Evolutionary conservation across 108 stramenopile species (phyloP).

Genomic region (Thalassiosira profunda): DNA sequence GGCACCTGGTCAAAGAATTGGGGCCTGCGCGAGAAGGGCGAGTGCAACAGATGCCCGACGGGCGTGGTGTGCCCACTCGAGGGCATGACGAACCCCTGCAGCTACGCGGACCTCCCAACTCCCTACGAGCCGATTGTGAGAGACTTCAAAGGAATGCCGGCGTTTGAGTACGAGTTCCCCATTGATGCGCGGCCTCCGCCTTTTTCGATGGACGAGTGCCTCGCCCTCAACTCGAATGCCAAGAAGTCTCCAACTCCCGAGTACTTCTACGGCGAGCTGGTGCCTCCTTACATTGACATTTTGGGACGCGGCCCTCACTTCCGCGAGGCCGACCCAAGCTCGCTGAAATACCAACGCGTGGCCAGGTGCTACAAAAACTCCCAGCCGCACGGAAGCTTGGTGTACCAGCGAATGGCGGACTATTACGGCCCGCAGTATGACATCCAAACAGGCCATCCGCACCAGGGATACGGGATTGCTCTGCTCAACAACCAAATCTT

Average conservation of each 20-base stretch:
- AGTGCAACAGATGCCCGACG: slow-evolving; percentile 80
- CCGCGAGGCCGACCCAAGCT: slow-evolving; percentile 55
- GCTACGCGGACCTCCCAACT: slow-evolving; percentile 68
- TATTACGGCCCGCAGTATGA: slow-evolving; percentile 89
- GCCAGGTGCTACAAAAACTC: slow-evolving; percentile 84
- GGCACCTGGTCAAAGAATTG: slow-evolving; percentile 93
- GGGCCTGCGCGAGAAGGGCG: slow-evolving; percentile 80
- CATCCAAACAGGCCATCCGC: slow-evolving; percentile 73
- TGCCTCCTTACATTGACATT: slow-evolving; percentile 85
- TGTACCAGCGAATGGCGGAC: slow-evolving; percentile 78
- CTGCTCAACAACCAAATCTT: slow-evolving; percentile 38
- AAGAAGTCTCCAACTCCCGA: slow-evolving; percentile 10
- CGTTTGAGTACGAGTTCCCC: slow-evolving; percentile 61
- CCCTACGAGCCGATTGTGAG: slow-evolving; percentile 82
- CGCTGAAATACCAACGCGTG: slow-evolving; percentile 52
- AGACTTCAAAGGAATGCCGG: slow-evolving; percentile 66
- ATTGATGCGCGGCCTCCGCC: slow-evolving; percentile 54
- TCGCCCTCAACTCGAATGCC: slow-evolving; percentile 53
- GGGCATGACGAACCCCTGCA: slow-evolving; percentile 80
- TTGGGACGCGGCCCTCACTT: slow-evolving; percentile 77
- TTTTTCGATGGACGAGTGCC: slow-evolving; percentile 76
- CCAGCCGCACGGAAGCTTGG: slow-evolving; percentile 64
- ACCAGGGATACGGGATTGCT: slow-evolving; percentile 73
- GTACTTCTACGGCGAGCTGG: slow-evolving; percentile 81
- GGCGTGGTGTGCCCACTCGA: slow-evolving; percentile 82